phyloP scores from a whole-genome alignment of 148 eudicot genomes.

The Rhododendron vialii region DNA sequence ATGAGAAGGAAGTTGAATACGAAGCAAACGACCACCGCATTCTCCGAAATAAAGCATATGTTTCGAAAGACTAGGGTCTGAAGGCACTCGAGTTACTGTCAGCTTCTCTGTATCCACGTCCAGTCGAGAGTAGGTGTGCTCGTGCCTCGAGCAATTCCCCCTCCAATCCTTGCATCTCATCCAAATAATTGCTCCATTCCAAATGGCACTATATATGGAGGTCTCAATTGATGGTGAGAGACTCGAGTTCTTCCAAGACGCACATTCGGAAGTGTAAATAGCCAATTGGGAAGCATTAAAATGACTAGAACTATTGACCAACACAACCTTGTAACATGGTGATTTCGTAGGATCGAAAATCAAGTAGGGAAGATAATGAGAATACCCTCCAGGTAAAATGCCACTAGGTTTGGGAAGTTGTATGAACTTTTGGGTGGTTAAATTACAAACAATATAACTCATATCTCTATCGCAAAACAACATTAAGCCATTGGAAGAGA shows the following conservation, averaged over 20 bases:
- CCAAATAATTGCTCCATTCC: not conserved
- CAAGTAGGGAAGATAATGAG: not conserved
- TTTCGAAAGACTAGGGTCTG: not conserved
- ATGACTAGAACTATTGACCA: not conserved
- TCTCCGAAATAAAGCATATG: not conserved
- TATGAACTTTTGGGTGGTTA: not conserved
- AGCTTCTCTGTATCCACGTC: not conserved
- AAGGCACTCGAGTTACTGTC: not conserved
- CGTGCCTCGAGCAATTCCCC: not conserved
- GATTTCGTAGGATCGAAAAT: not conserved
- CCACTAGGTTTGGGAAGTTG: not conserved
- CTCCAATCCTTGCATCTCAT: not conserved
- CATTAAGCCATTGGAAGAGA: not conserved
- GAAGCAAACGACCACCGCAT: not conserved
- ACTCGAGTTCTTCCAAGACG: not conserved
- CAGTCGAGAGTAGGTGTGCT: not conserved
- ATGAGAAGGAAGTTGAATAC: not conserved
- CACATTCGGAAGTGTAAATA: not conserved
- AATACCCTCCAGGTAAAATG: not conserved
- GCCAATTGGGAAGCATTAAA: not conserved
- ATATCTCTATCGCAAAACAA: not conserved
- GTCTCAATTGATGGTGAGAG: too few species aligned
- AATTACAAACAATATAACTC: not conserved
- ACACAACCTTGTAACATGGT: not conserved
- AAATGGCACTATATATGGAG: not conserved